Percentiles rank a stretch among this genome's conserved stretches.
Conservation (phyloP, 2,329 filamentous ascomycete genomes). For the Monilinia vaccinii-corymbosi region DNA sequence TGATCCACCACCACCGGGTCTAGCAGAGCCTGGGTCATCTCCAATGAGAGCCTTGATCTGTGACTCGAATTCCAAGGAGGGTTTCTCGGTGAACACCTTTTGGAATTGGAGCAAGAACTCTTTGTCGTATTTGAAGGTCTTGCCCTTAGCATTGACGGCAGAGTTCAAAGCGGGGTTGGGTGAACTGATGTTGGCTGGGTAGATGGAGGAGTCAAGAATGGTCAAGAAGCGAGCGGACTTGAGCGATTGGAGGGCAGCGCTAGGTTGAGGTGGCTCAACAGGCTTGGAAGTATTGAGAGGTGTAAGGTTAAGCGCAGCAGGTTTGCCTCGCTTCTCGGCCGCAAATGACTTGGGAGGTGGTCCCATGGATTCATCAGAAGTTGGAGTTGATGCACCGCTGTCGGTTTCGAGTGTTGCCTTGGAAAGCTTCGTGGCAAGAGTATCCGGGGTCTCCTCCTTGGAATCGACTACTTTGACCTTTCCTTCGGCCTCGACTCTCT, state of each 20-base stretch:
- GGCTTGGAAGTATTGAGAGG: slow-evolving; percentile 72
- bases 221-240: slow-evolving; percentile 85
- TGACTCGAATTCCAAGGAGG: slow-evolving; percentile 83
- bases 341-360: slow-evolving; percentile 44
- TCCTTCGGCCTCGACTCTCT: slow-evolving; percentile 42
- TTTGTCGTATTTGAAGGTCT: slow-evolving; percentile 88
- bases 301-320: slow-evolving; percentile 78
- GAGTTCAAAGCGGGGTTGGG: slow-evolving; percentile 87
- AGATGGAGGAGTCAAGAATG: slow-evolving; percentile 68
- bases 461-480: slow-evolving; percentile 19
- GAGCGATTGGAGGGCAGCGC: slow-evolving; percentile 84
- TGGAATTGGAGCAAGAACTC: slow-evolving; percentile 96
- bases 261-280: slow-evolving; percentile 86
- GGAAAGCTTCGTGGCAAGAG: slow-evolving; percentile 38
- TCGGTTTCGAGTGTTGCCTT: slow-evolving; percentile 40
- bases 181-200: slow-evolving; percentile 75
- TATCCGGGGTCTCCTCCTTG: slow-evolving; percentile 25
- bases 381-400: slow-evolving; percentile 33
- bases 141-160: slow-evolving; percentile 68
- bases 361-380: slow-evolving; percentile 37
- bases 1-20: slow-evolving; percentile 38
- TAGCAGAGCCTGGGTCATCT: slow-evolving; percentile 56
- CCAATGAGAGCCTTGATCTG: slow-evolving; percentile 84
- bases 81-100: slow-evolving; percentile 91
- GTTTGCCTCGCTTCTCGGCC: slow-evolving; percentile 63